phyloP scores from a whole-genome alignment of 2,329 filamentous ascomycete species.

The Diaporthe capsici region DNA sequence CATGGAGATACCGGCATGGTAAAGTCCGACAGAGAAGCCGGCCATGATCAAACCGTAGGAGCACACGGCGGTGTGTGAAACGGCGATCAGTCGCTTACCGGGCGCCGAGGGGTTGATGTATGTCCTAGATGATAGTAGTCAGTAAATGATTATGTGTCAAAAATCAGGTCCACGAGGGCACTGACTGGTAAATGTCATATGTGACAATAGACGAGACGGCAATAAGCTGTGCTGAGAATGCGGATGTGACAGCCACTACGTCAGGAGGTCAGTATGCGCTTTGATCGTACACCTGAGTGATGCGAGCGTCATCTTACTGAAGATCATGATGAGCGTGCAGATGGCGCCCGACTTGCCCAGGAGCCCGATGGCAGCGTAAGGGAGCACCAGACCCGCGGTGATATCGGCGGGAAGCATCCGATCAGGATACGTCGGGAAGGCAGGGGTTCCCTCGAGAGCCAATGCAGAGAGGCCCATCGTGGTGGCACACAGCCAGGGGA shows the following conservation, averaged over 20 bases:
- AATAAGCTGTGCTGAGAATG: constrained; percentile 86
- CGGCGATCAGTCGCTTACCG: constrained; percentile 83
- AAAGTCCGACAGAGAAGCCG: constrained; percentile 81
- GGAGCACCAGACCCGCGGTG: constrained; percentile 85
- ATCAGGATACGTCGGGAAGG: constrained; percentile 80
- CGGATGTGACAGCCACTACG: constrained; percentile 83
- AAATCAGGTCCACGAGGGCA: accelerated
- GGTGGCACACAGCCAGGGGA: constrained; percentile 90
- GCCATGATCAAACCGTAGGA: constrained; percentile 83
- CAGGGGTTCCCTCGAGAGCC: constrained; percentile 80
- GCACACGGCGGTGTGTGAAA: constrained; percentile 81
- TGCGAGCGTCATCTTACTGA: constrained; percentile 59
- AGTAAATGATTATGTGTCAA: background rate
- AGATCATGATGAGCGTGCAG: constrained; percentile 84
- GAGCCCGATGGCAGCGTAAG: constrained; percentile 86
- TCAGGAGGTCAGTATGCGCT: background rate
- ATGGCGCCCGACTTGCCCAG: constrained; percentile 86
- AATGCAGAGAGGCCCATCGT: constrained; percentile 89
- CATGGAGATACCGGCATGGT: constrained; percentile 84
- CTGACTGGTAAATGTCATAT: constrained; percentile 81
- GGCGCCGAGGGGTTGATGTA: constrained; percentile 85
- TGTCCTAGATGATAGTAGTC: constrained; percentile 60
- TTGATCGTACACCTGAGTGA: no score
- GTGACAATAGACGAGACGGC: constrained; percentile 91
- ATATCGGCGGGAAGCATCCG: constrained; percentile 83